Evolutionary conservation across 2,329 filamentous ascomycete species (phyloP), one percentile per base, ranked within the genome.

Genomic region (Penicillium sp.): DNA sequence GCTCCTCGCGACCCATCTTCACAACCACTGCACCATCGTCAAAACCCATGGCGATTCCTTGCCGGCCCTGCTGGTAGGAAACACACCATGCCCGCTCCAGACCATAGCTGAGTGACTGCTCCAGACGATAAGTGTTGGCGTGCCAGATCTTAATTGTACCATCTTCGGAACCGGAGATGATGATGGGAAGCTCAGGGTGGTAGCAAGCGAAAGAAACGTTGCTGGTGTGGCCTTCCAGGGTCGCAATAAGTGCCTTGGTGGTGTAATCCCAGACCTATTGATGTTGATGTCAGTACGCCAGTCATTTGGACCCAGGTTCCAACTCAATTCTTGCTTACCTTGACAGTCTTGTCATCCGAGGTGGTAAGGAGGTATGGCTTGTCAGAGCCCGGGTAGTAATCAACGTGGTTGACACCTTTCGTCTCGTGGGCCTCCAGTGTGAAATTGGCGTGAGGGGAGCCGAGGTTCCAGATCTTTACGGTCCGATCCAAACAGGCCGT

Each of bases 181-280:
- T 99, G 68, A 99, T 90, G 2, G 95, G 95, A 53, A 99, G 83
- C 79, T 98, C 94, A 2, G 95, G 95, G 79, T 99, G 95, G 76
- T 98, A 99, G 79, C 93, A 96, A 54, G 95, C 95, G 74, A 98
- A 99, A 2, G 93, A 97, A 53, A 99, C 95, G 74, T 99, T 99
- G 79, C 93, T 97, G 33, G 93, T 96, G 79, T 99, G 95, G 30
- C 95, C 95, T 79, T 99, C 95, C 53, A 99, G 85, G 2, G 94
- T 98, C 33, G 95, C 95, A 75, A 98, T 97, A 68, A 98, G 84
- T 13, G 93, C 95, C 81, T 99, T 99, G 53, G 93, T 98, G 13
- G 94, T 98, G 83, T 99, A 98, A 76, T 99, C 95, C 94, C 95
- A 99, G 59, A 99, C 13, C 57, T 59, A 37, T 3, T 22, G 5